Base-by-base conservation (phyloP, 805 yeast species). In the Wickerhamiella cacticola region DNA sequence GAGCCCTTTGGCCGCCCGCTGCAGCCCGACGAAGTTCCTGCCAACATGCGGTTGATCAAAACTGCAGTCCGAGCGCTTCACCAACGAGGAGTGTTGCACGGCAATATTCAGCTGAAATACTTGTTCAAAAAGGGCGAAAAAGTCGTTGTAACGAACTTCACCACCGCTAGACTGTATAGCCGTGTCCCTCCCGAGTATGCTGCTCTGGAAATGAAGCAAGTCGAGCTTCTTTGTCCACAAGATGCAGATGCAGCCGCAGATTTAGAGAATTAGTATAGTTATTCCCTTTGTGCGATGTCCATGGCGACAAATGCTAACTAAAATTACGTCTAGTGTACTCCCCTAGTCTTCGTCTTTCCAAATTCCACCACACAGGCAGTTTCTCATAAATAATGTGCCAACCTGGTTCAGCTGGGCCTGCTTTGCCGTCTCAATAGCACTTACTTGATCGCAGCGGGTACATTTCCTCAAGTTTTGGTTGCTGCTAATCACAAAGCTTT, bases 301-400 rank as follows among this genome's bases (percentile, higher is more conserved):
- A n/a, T n/a, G n/a, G n/a, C n/a, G n/a, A n/a, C n/a, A n/a, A n/a
- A n/a, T n/a, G n/a, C n/a, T n/a, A n/a, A n/a, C n/a, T n/a, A 25
- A 25, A 25, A 25, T 25, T 10, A 25, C 28, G 10, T 25, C 10
- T 7, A 10, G 28, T 25, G 10, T 25, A 7, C 28, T 7, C 28
- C 10, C 28, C 16, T 10, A 31, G 16, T 40, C 26, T 4, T 22
- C 35, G 13, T 44, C 41, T 25, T 49, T 55, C 89, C 89, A 82
- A 3, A 78, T 71, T 33, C 84, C 82, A 0, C 92, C 92, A 62
- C 94, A 83, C 29, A 82, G 66, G 63, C 94, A 83, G 22, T 76
- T 76, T 52, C 87, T 68, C 55, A 80, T 87, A 59, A 77, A 79
- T 1, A 80, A 79, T 65, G 76, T 68, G 0, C 81, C 73, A 82